Conservation (phyloP, 345 rosid species). For the Durio zibethinus region DNA sequence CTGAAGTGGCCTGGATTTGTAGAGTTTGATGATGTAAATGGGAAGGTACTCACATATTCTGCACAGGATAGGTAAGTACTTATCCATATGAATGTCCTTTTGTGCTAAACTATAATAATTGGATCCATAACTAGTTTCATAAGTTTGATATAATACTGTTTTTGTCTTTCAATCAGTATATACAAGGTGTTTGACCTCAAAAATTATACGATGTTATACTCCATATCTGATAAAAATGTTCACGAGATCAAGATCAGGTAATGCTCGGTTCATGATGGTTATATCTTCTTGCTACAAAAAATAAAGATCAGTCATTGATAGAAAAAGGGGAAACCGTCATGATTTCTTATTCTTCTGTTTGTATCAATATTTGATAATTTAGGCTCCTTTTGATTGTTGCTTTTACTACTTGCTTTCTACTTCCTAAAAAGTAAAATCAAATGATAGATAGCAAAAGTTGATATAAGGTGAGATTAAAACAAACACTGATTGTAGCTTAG, state of each 20-base stretch:
- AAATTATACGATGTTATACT: conserved; percentile 87
- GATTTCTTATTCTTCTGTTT: not conserved
- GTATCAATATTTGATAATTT: not conserved
- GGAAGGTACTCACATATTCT: conserved; percentile 78
- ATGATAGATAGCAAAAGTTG: not conserved
- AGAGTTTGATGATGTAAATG: conserved; percentile 90
- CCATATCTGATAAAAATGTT: conserved; percentile 79
- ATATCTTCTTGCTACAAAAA: not conserved
- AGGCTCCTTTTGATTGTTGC: not conserved
- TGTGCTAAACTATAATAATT: not conserved
- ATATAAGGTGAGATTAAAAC: not conserved
- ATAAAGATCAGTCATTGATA: not conserved
- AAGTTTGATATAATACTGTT: conserved; percentile 5
- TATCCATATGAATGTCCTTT: not conserved
- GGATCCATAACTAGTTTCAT: not conserved
- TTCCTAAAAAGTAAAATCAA: conserved; percentile 1
- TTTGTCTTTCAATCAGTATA: conserved; percentile 42
- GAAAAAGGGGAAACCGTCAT: not conserved
- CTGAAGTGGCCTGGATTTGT: conserved; percentile 93
- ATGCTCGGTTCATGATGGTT: conserved; percentile 13
- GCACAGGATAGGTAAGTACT: conserved; percentile 65
- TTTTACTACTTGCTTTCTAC: not conserved
- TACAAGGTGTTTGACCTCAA: conserved; percentile 97
- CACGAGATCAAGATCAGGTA: conserved; percentile 98
- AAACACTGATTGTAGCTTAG: not conserved